Evolutionary conservation across 179 eudicot species (phyloP).

Genomic region (Silene vulgaris): DNA sequence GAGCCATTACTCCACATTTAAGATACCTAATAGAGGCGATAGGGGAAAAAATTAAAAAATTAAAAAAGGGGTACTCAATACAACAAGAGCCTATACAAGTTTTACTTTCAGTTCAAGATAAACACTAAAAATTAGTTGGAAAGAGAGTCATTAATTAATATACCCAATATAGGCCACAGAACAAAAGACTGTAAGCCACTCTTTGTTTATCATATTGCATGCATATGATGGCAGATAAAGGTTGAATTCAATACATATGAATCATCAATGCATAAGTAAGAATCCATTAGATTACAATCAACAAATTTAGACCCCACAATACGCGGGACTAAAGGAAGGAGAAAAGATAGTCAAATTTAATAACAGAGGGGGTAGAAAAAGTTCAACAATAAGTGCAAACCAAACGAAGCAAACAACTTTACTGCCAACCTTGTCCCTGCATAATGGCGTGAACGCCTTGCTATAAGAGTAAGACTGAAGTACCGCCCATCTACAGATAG

Average conservation of each 20-base stretch:
- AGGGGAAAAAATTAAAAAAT: no score
- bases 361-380: neutral
- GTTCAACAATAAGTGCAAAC: slow-evolving; percentile 1
- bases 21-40: slow-evolving; percentile 45
- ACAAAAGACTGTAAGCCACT: slow-evolving; percentile 1
- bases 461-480: slow-evolving; percentile 65
- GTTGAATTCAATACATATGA: neutral
- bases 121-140: neutral
- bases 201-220: neutral
- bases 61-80: neutral
- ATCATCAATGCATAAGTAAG: neutral
- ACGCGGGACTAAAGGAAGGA: neutral
- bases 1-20: slow-evolving; percentile 65
- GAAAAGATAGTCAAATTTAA: neutral
- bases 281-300: slow-evolving; percentile 2
- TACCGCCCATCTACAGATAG: slow-evolving; percentile 61
- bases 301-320: neutral
- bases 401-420: slow-evolving; percentile 11
- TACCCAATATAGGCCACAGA: neutral
- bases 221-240: slow-evolving; percentile 1
- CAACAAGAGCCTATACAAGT: neutral
- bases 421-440: slow-evolving; percentile 82
- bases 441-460: slow-evolving; percentile 94
- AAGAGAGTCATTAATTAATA: neutral
- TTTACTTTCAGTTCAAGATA: neutral